Percentiles rank a stretch among this genome's conserved stretches.
phyloP scores from a whole-genome alignment of 1,284 basidiomycete species.

The Vanrija sp. region DNA sequence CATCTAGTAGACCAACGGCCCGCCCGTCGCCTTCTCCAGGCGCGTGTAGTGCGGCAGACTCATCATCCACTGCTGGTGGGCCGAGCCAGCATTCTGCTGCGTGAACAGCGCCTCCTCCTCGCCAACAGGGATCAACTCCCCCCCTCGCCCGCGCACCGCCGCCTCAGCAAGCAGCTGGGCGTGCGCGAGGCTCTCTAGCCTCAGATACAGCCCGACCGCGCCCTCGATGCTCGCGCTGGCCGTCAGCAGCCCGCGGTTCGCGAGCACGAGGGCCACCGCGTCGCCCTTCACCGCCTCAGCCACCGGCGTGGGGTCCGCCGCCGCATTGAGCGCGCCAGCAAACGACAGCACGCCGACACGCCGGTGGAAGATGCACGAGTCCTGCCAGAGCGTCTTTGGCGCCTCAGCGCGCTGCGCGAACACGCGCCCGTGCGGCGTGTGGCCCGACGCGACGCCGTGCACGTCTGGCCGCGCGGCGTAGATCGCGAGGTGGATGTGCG shows the following conservation, averaged over 20 bases:
- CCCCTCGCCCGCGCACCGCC: constrained; percentile 20
- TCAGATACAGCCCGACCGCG: constrained; percentile 22
- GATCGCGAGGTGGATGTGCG: constrained; percentile 24
- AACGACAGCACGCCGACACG: constrained; percentile 20
- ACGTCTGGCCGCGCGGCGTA: constrained; percentile 23
- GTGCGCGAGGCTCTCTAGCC: constrained; percentile 23
- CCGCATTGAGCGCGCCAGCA: constrained; percentile 1
- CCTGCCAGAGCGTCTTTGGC: constrained; percentile 27
- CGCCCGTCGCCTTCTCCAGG: constrained; percentile 11
- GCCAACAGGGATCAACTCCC: constrained; percentile 21
- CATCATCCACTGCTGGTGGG: constrained; percentile 31
- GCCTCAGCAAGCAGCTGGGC: constrained; percentile 27
- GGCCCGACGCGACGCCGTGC: constrained; percentile 19
- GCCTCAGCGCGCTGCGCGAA: constrained; percentile 16
- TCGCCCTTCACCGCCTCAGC: constrained; percentile 1
- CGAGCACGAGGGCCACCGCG: constrained; percentile 24
- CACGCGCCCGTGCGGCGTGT: constrained; percentile 23
- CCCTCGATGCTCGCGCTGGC: constrained; percentile 27
- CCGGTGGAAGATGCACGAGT: constrained; percentile 27
- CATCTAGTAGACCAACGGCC: constrained; percentile 8
- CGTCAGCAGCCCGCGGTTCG: constrained; percentile 23
- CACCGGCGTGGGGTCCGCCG: constrained; percentile 9
- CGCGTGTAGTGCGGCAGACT: constrained; percentile 27
- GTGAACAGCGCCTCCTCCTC: constrained; percentile 29
- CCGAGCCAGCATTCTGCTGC: constrained; percentile 22